Conservation (phyloP, 352 stramenopile genomes). For the Peronospora farinosa region DNA sequence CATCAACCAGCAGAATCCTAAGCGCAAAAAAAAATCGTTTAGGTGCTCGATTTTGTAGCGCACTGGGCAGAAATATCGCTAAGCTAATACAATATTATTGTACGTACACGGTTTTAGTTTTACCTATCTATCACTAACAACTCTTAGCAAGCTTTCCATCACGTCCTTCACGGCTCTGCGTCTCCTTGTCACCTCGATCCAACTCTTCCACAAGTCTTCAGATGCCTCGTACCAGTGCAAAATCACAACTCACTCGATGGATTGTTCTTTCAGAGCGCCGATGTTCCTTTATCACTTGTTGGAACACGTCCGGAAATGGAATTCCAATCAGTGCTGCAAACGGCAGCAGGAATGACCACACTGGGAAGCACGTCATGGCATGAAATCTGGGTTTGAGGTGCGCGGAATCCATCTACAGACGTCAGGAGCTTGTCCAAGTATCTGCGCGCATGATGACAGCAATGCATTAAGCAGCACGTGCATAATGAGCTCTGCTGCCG, state of each 20-base stretch:
- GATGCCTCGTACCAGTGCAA: slow-evolving; percentile 50
- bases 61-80: slow-evolving; percentile 4
- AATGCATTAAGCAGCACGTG: slow-evolving; percentile 46
- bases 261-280: slow-evolving; percentile 1
- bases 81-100: slow-evolving; percentile 9
- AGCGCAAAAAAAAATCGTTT: slow-evolving; percentile 35
- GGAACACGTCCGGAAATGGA: slow-evolving; percentile 19
- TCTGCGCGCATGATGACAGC: slow-evolving; percentile 30
- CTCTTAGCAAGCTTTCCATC: slow-evolving; percentile 27
- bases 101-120: neutral
- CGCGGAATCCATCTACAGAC: slow-evolving; percentile 41
- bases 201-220: slow-evolving; percentile 51
- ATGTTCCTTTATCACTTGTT: slow-evolving; percentile 19
- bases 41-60: slow-evolving; percentile 68
- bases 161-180: slow-evolving; percentile 8
- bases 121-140: slow-evolving; percentile 20
- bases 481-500: slow-evolving; percentile 20
- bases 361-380: slow-evolving; percentile 49
- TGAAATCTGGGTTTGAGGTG: slow-evolving; percentile 49
- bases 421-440: slow-evolving; percentile 14
- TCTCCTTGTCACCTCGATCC: slow-evolving; percentile 17
- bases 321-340: slow-evolving; percentile 39
- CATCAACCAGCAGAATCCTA: slow-evolving; percentile 68
- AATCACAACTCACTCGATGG: slow-evolving; percentile 42
- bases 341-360: slow-evolving; percentile 53